phyloP scores from a whole-genome alignment of 768 basidiomycete genomes.

The Neoboletus subvelutipes region DNA sequence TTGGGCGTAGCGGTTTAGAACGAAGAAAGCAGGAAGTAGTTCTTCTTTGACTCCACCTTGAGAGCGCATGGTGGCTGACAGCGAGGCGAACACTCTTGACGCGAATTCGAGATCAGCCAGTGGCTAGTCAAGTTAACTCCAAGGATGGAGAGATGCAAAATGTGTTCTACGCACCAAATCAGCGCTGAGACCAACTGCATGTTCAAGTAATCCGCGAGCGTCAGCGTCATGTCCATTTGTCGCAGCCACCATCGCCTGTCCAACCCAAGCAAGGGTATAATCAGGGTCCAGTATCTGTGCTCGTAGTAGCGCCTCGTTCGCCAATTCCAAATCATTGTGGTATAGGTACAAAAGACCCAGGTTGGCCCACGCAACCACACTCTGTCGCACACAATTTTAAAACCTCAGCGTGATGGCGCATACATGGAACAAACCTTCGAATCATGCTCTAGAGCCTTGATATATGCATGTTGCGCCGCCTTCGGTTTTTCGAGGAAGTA shows the following conservation, averaged over 20 bases:
- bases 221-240: slow-evolving; percentile 57
- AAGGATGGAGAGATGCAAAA: not conserved
- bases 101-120: slow-evolving; percentile 81
- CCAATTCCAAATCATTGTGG: slow-evolving; percentile 75
- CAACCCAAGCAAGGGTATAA: slow-evolving; percentile 85
- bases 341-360: slow-evolving; percentile 85
- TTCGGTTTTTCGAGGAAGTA: slow-evolving; percentile 66
- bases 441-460: slow-evolving; percentile 84
- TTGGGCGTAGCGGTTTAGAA: slow-evolving; percentile 72
- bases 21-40: slow-evolving; percentile 77
- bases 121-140: slow-evolving; percentile 48
- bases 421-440: slow-evolving; percentile 57
- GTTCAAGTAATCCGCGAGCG: slow-evolving; percentile 67
- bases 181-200: slow-evolving; percentile 61
- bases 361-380: slow-evolving; percentile 78
- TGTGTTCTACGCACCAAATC: slow-evolving; percentile 49
- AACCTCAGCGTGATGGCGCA: not conserved
- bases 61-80: slow-evolving; percentile 25
- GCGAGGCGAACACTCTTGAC: slow-evolving; percentile 49
- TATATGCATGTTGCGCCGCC: slow-evolving; percentile 87
- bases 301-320: slow-evolving; percentile 80
- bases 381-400: slow-evolving; percentile 40
- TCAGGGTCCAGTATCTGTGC: slow-evolving; percentile 94
- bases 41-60: slow-evolving; percentile 37
- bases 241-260: slow-evolving; percentile 74